Base-by-base conservation (phyloP, 352 stramenopile species). In the Albugo laibachii region DNA sequence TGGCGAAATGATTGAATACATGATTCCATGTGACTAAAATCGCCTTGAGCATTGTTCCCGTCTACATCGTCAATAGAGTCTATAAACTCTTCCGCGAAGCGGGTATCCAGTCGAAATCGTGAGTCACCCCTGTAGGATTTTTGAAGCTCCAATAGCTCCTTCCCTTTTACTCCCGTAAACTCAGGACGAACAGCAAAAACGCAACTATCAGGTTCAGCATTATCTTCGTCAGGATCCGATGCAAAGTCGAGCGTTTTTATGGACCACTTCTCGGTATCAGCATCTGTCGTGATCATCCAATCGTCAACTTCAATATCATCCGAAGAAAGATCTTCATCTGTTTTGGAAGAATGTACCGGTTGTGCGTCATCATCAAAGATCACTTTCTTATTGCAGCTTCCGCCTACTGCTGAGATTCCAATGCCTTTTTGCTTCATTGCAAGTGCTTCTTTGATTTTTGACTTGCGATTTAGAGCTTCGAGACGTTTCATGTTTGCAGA, bases 91-190 rank as follows among this genome's bases (percentile, higher is more conserved):
- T 83, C 73, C 36, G 83, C 64, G 56, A 87, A 87, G 2, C 74
- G 71, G 15, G 66, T 68, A 49, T 87, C 74, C 45, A 87, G 59
- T 36, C 69, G 69, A 58, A 87, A 87, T 41, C 74, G 74, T 56
- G 79, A 60, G 50, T 87, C 74, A 13, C 74, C 71, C 38, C 67
- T 66, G 46, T 83, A 87, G 1, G 69, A 68, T 49, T 84, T 87
- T 47, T 87, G 74, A 61, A 87, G 61, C 55, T 87, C 74, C 50
- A 87, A 87, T 36, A 87, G 48, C 50, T 77, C 70, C 49, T 78
- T 78, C 49, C 74, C 74, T 14, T 62, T 62, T 46, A 69, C 65
- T 10, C 74, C 74, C 5, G 80, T 48, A 42, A 87, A 87, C 53
- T 87, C 74, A 1, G 71, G 74, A 16, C 74, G 67, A 27, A 87